Evolutionary conservation across 371 early-diverging fungal species (phyloP).

Genomic region (Mortierella sp.): DNA sequence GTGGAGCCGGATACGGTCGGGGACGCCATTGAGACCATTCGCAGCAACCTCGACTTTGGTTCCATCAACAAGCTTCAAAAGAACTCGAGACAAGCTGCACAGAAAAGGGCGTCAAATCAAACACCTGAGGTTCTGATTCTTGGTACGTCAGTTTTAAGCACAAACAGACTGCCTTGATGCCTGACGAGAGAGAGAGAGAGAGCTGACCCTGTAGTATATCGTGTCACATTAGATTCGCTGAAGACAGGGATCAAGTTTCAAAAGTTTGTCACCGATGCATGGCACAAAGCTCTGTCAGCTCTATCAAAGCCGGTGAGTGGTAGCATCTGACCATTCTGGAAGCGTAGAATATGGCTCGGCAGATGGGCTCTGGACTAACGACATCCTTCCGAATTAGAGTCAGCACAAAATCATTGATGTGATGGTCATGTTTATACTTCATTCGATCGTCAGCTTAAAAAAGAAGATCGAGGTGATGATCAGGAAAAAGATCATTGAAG

Average conservation of each 20-base stretch:
- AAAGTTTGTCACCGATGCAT: slow-evolving; percentile 76
- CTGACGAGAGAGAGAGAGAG: neutral
- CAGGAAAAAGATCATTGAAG: slow-evolving; percentile 65
- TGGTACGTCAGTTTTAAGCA: no score
- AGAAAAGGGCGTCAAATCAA: slow-evolving; percentile 23
- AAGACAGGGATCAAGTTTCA: slow-evolving; percentile 74
- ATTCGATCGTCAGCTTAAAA: slow-evolving; percentile 71
- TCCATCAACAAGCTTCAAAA: slow-evolving; percentile 58
- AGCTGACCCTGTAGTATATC: no score
- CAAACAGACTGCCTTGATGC: no score
- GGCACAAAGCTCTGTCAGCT: slow-evolving; percentile 67
- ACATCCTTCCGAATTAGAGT: slow-evolving; percentile 21
- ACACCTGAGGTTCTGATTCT: slow-evolving; percentile 70
- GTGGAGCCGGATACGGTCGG: slow-evolving; percentile 56
- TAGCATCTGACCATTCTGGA: neutral
- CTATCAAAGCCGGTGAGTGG: slow-evolving; percentile 32
- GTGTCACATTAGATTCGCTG: slow-evolving; percentile 63
- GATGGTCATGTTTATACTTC: slow-evolving; percentile 71
- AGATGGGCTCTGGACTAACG: neutral
- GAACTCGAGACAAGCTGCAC: slow-evolving; percentile 12
- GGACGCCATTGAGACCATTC: slow-evolving; percentile 61
- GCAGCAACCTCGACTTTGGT: slow-evolving; percentile 67
- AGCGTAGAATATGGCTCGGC: neutral
- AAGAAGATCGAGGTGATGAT: slow-evolving; percentile 72
- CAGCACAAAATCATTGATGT: slow-evolving; percentile 71